Evolutionary conservation across 441 rosid species (phyloP).

Genomic region (Pelargonium citronellum): DNA sequence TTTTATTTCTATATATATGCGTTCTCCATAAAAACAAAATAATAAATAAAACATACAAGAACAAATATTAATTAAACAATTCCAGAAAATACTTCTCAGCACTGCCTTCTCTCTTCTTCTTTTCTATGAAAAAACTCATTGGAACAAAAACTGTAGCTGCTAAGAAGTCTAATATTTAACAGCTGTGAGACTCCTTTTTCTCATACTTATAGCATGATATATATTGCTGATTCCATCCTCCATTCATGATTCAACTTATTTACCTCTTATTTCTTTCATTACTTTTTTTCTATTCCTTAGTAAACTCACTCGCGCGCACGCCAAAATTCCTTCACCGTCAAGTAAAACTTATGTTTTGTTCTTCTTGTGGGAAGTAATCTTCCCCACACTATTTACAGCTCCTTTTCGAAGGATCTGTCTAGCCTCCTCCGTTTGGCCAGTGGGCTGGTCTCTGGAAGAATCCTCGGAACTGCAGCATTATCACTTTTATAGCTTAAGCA

Average conservation of each 20-base stretch:
- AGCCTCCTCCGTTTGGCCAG: slow-evolving; percentile 46
- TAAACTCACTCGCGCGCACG: slow-evolving; percentile 21
- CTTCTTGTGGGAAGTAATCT: no score
- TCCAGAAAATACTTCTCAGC: neutral
- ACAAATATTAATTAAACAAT: neutral
- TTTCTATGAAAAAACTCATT: neutral
- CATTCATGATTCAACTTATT: slow-evolving; percentile 33
- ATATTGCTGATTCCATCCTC: slow-evolving; percentile 17
- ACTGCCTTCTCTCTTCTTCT: neutral
- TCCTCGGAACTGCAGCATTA: slow-evolving; percentile 35
- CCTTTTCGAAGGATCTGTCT: slow-evolving; percentile 33
- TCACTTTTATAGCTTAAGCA: slow-evolving; percentile 62
- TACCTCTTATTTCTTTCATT: neutral
- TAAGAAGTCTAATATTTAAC: slow-evolving; percentile 51
- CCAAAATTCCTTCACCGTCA: slow-evolving; percentile 20
- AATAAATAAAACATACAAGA: neutral
- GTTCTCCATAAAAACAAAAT: neutral
- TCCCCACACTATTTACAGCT: slow-evolving; percentile 13
- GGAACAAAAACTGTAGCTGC: slow-evolving; percentile 25
- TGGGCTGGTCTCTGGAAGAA: slow-evolving; percentile 35
- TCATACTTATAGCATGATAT: slow-evolving; percentile 35
- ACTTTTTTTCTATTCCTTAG: slow-evolving; percentile 14
- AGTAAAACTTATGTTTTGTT: slow-evolving; percentile 19
- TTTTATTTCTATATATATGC: slow-evolving; percentile 4
- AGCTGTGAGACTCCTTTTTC: slow-evolving; percentile 28